phyloP scores from a whole-genome alignment of 2,329 filamentous ascomycete species.

The Penicillium psychrosexuale region DNA sequence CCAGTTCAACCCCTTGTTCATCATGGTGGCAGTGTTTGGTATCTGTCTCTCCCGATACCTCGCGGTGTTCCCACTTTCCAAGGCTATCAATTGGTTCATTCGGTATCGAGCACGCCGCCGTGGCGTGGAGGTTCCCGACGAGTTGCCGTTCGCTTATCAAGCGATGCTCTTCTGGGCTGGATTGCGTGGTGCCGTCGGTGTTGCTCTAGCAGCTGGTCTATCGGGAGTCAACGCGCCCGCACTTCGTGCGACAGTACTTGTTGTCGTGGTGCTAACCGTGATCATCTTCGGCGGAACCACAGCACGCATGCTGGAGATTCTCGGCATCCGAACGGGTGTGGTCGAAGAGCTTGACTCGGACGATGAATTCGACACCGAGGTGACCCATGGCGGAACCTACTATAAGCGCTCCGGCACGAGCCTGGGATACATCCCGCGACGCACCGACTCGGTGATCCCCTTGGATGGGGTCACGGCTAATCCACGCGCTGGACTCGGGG shows the following conservation, averaged over 20 bases:
- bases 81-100: slow-evolving; percentile 87
- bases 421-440: slow-evolving; percentile 72
- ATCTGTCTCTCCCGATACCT: slow-evolving; percentile 92
- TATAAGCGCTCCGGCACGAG: slow-evolving; percentile 74
- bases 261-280: slow-evolving; percentile 94
- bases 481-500: slow-evolving; percentile 32
- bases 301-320: slow-evolving; percentile 93
- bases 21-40: slow-evolving; percentile 84
- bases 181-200: slow-evolving; percentile 89
- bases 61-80: slow-evolving; percentile 89
- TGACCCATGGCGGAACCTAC: slow-evolving; percentile 67
- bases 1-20: slow-evolving; percentile 90
- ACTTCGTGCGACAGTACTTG: slow-evolving; percentile 89
- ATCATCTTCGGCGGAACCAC: slow-evolving; percentile 99
- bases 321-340: slow-evolving; percentile 93
- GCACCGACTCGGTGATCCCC: slow-evolving; percentile 57
- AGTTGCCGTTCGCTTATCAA: slow-evolving; percentile 91
- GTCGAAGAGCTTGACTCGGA: slow-evolving; percentile 97
- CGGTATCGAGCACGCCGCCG: slow-evolving; percentile 76
- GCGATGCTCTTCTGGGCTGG: slow-evolving; percentile 99
- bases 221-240: slow-evolving; percentile 77
- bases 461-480: slow-evolving; percentile 49
- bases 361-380: slow-evolving; percentile 96
- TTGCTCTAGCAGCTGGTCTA: slow-evolving; percentile 86
- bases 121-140: slow-evolving; percentile 74